A percentile compares a stretch with the other conserved stretches of the same genome.
Evolutionary conservation across 371 early-diverging fungal species (phyloP).

Genomic region (Sporodiniella umbellata): DNA sequence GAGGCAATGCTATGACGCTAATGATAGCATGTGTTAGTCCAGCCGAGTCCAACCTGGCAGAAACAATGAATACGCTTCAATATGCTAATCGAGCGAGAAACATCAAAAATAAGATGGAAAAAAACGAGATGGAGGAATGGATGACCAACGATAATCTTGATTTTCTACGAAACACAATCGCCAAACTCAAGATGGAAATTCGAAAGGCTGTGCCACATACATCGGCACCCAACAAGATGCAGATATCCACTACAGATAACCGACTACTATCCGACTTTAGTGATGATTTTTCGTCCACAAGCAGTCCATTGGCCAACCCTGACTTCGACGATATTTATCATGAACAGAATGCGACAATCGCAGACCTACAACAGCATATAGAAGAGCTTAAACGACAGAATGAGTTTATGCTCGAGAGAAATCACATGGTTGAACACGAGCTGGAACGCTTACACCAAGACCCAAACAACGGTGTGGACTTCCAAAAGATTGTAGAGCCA

Average conservation of each 20-base stretch:
- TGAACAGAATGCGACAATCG: conserved; percentile 29
- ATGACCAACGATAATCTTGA: conserved; percentile 61
- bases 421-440: conserved; percentile 32
- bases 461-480: conserved; percentile 22
- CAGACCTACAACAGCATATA: conserved; percentile 38
- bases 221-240: neutral
- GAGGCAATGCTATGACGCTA: conserved; percentile 88
- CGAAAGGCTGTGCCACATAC: conserved; percentile 23
- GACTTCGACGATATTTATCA: conserved; percentile 34
- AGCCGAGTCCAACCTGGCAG: conserved; percentile 77
- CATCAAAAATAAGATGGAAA: conserved; percentile 79
- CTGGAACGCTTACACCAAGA: conserved; percentile 17
- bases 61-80: conserved; percentile 91
- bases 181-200: conserved; percentile 55
- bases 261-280: conserved; percentile 7
- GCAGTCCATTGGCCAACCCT: conserved; percentile 10
- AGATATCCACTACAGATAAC: neutral
- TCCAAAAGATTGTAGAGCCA: conserved; percentile 66
- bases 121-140: conserved; percentile 71
- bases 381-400: conserved; percentile 32
- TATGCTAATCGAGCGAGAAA: conserved; percentile 91
- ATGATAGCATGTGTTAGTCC: conserved; percentile 95
- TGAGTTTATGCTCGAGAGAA: conserved; percentile 24
- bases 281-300: conserved; percentile 8
- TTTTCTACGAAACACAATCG: conserved; percentile 51